phyloP scores from a whole-genome alignment of 2,329 filamentous ascomycete genomes.

The Colletotrichum sidae region DNA sequence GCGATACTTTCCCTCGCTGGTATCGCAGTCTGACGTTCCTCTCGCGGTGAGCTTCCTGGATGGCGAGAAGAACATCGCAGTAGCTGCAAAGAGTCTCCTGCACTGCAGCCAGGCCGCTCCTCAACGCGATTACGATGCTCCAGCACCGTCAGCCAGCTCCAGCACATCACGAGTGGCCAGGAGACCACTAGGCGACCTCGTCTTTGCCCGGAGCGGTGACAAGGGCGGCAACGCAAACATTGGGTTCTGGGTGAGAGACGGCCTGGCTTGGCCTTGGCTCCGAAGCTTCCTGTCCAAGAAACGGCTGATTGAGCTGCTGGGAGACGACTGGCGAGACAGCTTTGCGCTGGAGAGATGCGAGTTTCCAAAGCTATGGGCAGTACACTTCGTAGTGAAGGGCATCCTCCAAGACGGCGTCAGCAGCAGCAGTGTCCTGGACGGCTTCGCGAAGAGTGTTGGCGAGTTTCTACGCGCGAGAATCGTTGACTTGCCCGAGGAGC shows the following conservation, averaged over 20 bases:
- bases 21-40: constrained; percentile 20
- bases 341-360: constrained; percentile 58
- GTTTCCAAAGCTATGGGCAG: constrained; percentile 53
- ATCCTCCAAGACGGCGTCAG: constrained; percentile 58
- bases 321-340: constrained; percentile 54
- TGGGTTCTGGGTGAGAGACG: constrained; percentile 50
- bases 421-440: constrained; percentile 59
- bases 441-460: constrained; percentile 63
- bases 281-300: constrained; percentile 50
- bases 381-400: constrained; percentile 60
- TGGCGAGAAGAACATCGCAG: constrained; percentile 21
- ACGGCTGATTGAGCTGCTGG: constrained; percentile 53
- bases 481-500: constrained; percentile 43
- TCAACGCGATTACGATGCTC: constrained; percentile 13
- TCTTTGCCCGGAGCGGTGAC: constrained; percentile 48
- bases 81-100: neutral
- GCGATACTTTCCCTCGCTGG: constrained; percentile 48
- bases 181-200: constrained; percentile 45
- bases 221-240: constrained; percentile 50
- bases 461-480: constrained; percentile 56
- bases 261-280: constrained; percentile 54
- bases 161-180: constrained; percentile 20
- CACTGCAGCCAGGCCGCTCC: neutral
- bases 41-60: constrained; percentile 41
- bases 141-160: neutral